phyloP scores from a whole-genome alignment of 108 stramenopile species.

The Mediolabrus comicus region DNA sequence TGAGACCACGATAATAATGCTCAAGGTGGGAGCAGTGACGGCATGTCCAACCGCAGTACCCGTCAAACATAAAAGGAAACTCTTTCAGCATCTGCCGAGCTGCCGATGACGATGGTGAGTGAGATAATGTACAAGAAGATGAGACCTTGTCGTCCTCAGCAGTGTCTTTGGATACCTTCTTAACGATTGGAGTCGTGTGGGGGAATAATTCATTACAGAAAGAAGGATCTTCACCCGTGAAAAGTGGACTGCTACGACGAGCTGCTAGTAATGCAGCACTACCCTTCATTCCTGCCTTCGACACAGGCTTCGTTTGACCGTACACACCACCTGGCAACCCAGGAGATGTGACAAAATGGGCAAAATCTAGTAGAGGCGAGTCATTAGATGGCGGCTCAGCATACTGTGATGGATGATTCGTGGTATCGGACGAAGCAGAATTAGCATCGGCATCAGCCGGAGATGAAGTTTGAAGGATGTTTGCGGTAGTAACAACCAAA shows the following conservation, averaged over 20 bases:
- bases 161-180: neutral
- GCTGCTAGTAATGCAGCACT: neutral
- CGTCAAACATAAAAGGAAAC: constrained; percentile 46
- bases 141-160: neutral
- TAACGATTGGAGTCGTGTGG: neutral
- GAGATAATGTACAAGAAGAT: too few relatives aligned
- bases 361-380: constrained; percentile 6
- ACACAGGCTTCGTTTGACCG: too few relatives aligned
- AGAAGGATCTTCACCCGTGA: neutral
- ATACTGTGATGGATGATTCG: too few relatives aligned
- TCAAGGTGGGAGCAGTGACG: constrained; percentile 41
- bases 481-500: too few relatives aligned
- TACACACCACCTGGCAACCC: too few relatives aligned
- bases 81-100: constrained; percentile 20
- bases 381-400: neutral
- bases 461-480: too few relatives aligned
- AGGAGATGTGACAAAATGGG: constrained; percentile 3
- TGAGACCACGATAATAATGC: constrained; percentile 39
- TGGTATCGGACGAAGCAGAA: too few relatives aligned
- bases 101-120: too few relatives aligned
- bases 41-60: constrained; percentile 43
- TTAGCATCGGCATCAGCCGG: constrained; percentile 27
- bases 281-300: neutral
- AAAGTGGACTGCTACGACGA: neutral
- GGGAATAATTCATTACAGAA: too few relatives aligned